Evolutionary conservation across 2,329 filamentous ascomycete genomes (phyloP).

Genomic region (Scortechinia acanthostroma): DNA sequence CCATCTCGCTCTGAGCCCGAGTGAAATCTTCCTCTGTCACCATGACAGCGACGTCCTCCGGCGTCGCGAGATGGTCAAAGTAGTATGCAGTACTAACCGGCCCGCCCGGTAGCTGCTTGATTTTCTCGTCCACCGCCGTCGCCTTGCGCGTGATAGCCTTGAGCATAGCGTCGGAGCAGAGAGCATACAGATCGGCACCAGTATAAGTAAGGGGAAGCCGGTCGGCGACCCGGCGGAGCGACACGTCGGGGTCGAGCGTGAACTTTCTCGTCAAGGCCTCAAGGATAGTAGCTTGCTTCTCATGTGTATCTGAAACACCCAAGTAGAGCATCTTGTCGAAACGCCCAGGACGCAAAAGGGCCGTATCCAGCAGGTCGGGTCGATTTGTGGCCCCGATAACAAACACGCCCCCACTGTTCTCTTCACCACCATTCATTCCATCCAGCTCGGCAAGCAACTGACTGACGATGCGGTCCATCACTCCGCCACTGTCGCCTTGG

Average conservation of each 20-base stretch:
- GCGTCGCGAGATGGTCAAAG: slow-evolving; percentile 83
- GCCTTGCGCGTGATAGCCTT: slow-evolving; percentile 94
- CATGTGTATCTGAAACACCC: slow-evolving; percentile 90
- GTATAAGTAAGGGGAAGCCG: slow-evolving; percentile 91
- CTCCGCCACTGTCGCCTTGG: slow-evolving; percentile 91
- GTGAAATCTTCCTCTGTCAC: slow-evolving; percentile 86
- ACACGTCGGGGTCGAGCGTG: slow-evolving; percentile 72
- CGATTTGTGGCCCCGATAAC: slow-evolving; percentile 95
- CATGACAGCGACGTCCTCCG: slow-evolving; percentile 77
- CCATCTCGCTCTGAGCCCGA: slow-evolving; percentile 73
- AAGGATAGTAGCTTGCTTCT: slow-evolving; percentile 89
- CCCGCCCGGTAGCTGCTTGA: slow-evolving; percentile 50
- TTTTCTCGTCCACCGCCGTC: slow-evolving; percentile 73
- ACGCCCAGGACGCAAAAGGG: slow-evolving; percentile 77
- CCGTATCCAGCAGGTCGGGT: slow-evolving; percentile 85
- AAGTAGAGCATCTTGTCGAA: slow-evolving; percentile 99
- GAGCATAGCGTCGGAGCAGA: slow-evolving; percentile 97
- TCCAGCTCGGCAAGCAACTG: slow-evolving; percentile 92
- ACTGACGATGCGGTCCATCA: slow-evolving; percentile 96
- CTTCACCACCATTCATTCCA: slow-evolving; percentile 91
- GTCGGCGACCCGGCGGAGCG: slow-evolving; percentile 67
- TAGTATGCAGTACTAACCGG: slow-evolving; percentile 82
- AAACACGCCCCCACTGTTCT: slow-evolving; percentile 77
- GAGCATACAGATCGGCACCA: slow-evolving; percentile 90
- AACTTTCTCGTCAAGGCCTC: slow-evolving; percentile 96